Evolutionary conservation across 768 basidiomycete species (phyloP), one percentile per base, ranked within the genome.

Genomic region (Boletus rubroflammeus): DNA sequence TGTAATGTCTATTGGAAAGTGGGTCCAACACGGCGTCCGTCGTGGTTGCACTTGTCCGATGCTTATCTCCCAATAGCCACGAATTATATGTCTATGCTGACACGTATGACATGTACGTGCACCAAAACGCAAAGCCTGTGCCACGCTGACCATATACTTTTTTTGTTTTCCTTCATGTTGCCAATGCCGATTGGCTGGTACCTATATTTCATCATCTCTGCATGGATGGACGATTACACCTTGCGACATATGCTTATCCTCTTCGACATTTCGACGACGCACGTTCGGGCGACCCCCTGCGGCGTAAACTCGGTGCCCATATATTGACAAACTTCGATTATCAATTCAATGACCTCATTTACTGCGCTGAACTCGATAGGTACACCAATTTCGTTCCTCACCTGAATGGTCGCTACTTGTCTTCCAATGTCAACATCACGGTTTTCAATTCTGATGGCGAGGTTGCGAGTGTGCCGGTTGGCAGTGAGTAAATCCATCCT

Each of bases 401-500:
- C 43, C 78, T 84, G 68, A 75, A 80, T 8, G 90, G 88, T 6
- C 78, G 84, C 42, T 94, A 93, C 68, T 72, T 97, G 44, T 84
- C 90, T 1, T 90, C 86, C 2, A 96, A 96, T 62, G 88, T 83
- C 51, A 90, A 95, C 72, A 90, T 96, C 65, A 93, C 91, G 2
- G 64, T 88, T 10, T 57, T 76, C 15, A 77, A 80, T 61, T 61
- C 72, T 38, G 51, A 68, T 14, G 75, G 73, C 15, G 55, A 71
- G 25, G 56, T 54, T 1, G 66, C 70, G 55, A 77, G 69, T 45
- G 71, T 78, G 1, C 78, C 80, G 0, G 67, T 81, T 38, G 81
- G 82, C 21, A 72, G 76, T 76, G 55, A 53, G 73, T 59, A 7
- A 0, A 29, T 8, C 6, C 6, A 48, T 52, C 28, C 10, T 39